Conservation (phyloP, 1,139 yeast genomes). For the Hemisphaericaspora subhashii region DNA sequence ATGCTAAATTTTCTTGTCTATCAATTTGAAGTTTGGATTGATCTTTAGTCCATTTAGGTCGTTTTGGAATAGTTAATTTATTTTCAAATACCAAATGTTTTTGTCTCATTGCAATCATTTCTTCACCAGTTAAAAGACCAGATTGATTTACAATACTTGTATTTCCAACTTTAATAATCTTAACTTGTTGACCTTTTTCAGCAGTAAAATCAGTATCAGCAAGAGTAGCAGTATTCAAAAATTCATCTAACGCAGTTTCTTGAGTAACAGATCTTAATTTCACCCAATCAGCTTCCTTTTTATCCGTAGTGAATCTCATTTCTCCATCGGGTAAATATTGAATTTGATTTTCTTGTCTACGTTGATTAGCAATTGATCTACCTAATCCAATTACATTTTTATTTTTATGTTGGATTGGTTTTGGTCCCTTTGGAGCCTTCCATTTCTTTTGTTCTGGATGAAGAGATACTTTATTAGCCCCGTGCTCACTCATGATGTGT, state of each 20-base stretch:
- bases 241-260: conserved; percentile 91
- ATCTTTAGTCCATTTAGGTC: conserved; percentile 79
- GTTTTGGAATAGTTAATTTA: conserved; percentile 87
- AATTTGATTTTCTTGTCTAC: conserved; percentile 66
- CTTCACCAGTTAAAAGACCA: conserved; percentile 63
- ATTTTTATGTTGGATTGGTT: conserved; percentile 80
- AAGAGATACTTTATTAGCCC: conserved; percentile 40
- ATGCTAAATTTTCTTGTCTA: conserved; percentile 85
- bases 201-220: conserved; percentile 97
- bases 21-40: conserved; percentile 81
- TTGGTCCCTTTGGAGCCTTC: conserved; percentile 86
- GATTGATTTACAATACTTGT: conserved; percentile 48
- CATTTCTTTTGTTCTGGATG: conserved; percentile 51
- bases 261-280: conserved; percentile 92
- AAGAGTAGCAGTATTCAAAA: conserved; percentile 88
- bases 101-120: conserved; percentile 59
- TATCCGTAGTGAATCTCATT: conserved; percentile 78
- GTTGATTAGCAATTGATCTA: conserved; percentile 74
- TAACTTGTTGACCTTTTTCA: conserved; percentile 79
- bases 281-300: conserved; percentile 85
- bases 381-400: conserved; percentile 86
- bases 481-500: conserved; percentile 3
- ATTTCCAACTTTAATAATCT: conserved; percentile 75
- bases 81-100: conserved; percentile 75
- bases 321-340: conserved; percentile 83